These are phyloP conservation scores for Pachyrhizus erosus DNA, from an alignment of 306 rosid species.

Conservation along the genomic window DNA sequence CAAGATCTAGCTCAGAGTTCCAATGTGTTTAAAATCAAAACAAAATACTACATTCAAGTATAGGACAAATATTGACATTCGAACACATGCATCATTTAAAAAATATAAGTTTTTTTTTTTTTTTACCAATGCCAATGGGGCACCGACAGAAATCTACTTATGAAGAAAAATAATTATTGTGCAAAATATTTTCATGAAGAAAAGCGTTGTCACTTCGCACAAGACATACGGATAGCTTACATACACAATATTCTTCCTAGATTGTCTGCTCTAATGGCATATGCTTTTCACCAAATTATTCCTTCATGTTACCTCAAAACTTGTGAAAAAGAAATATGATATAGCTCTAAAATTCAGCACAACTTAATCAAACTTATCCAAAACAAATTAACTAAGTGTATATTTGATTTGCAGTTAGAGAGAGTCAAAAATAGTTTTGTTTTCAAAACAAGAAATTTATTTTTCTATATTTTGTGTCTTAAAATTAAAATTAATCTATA, in stretches of 20 bases:
- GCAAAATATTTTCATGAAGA: not conserved
- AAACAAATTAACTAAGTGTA: too few relatives aligned
- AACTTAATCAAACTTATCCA: too few relatives aligned
- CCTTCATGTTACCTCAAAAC: not conserved
- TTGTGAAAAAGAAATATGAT: not conserved
- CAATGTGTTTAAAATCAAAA: constrained; percentile 13
- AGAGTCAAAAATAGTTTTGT: too few relatives aligned
- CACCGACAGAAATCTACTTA: constrained; percentile 31
- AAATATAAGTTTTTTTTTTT: not conserved
- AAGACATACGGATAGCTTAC: constrained; percentile 11
- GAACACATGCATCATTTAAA: not conserved
- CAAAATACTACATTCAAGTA: constrained; percentile 13
- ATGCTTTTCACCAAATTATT: constrained; percentile 11
- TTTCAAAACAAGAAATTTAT: too few relatives aligned
- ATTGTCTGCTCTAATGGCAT: constrained; percentile 27
- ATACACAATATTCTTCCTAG: not conserved
- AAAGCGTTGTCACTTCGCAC: not conserved
- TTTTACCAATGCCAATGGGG: constrained; percentile 17
- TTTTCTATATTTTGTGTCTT: too few relatives aligned
- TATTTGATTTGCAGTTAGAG: too few relatives aligned
- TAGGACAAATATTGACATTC: constrained; percentile 4
- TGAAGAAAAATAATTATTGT: constrained; percentile 8
- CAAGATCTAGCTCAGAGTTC: constrained; percentile 35
- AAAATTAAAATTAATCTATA: too few relatives aligned
- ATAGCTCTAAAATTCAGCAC: too few relatives aligned